Conservation (phyloP, 2,329 filamentous ascomycete species). For the Colletotrichum tamarilloi region DNA sequence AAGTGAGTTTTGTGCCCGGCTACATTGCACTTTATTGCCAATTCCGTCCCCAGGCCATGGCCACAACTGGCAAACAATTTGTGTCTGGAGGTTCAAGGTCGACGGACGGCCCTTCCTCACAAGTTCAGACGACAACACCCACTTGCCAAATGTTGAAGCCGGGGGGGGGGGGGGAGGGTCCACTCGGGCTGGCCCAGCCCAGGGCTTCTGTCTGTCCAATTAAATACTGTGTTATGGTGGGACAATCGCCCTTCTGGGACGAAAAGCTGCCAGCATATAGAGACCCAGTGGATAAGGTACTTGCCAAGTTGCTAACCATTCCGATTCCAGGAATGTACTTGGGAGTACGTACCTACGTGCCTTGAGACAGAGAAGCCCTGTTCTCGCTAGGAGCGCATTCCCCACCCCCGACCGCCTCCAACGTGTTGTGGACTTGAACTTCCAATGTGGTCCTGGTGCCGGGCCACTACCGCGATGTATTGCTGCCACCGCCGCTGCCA, state of each 20-base stretch:
- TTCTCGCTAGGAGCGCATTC: not conserved
- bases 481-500: conserved; percentile 17
- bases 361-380: not conserved
- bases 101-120: not conserved
- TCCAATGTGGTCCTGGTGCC: not conserved
- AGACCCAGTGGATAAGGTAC: not conserved
- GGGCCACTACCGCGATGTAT: not conserved
- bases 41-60: not conserved
- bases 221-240: not conserved
- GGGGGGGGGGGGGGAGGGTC: not conserved
- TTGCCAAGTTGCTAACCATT: not conserved
- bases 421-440: conserved; percentile 3
- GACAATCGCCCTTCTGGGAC: not conserved
- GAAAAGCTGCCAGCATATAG: not conserved
- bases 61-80: not conserved
- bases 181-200: not conserved
- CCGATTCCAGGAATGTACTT: not conserved
- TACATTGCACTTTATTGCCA: not conserved
- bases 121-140: conserved; percentile 15
- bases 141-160: not conserved
- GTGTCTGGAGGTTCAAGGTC: not conserved
- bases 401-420: conserved; percentile 20
- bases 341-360: not conserved
- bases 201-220: not conserved
- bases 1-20: not conserved